Percentiles rank a stretch among this genome's conserved stretches.
These are phyloP conservation scores for Capsella rubella DNA, from an alignment of 441 rosid genomes.

Conservation along the genomic window DNA sequence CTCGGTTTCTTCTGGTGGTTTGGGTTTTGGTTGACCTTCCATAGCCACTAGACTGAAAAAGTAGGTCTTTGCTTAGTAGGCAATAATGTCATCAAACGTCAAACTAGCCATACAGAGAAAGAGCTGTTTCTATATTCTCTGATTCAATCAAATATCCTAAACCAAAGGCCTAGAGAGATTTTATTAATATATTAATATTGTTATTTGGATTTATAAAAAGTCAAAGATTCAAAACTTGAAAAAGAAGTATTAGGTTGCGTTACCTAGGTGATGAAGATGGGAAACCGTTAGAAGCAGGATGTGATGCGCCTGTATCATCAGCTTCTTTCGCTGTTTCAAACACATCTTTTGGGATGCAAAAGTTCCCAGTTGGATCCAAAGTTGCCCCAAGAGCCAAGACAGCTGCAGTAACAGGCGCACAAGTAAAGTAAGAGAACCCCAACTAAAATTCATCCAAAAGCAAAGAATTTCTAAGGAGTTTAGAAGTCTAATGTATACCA, in stretches of 20 bases:
- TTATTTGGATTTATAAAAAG: too few relatives aligned
- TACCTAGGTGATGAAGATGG: constrained; percentile 61
- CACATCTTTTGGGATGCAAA: constrained; percentile 44
- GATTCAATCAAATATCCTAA: too few relatives aligned
- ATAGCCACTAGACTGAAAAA: constrained; percentile 49
- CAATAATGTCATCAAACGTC: constrained; percentile 19
- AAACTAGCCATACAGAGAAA: constrained; percentile 12
- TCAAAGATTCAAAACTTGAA: too few relatives aligned
- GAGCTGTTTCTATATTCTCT: constrained; percentile 6
- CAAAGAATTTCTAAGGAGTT: neutral
- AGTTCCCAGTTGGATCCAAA: constrained; percentile 48
- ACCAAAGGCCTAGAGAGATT: too few relatives aligned
- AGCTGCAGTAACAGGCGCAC: constrained; percentile 28
- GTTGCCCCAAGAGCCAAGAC: constrained; percentile 47
- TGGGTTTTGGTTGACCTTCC: constrained; percentile 47
- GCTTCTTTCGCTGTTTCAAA: constrained; percentile 50
- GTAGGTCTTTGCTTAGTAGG: constrained; percentile 20
- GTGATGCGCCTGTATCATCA: constrained; percentile 42
- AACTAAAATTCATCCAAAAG: constrained; percentile 28
- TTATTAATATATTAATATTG: too few relatives aligned
- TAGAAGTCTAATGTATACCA: constrained; percentile 46
- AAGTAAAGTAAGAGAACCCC: constrained; percentile 17
- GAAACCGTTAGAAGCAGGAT: constrained; percentile 53
- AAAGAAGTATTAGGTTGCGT: too few relatives aligned
- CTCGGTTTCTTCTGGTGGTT: constrained; percentile 42